Evolutionary conservation across 2,329 filamentous ascomycete genomes (phyloP), one percentile per base, ranked within the genome.

Genomic region (Nigrograna mackinnonii): DNA sequence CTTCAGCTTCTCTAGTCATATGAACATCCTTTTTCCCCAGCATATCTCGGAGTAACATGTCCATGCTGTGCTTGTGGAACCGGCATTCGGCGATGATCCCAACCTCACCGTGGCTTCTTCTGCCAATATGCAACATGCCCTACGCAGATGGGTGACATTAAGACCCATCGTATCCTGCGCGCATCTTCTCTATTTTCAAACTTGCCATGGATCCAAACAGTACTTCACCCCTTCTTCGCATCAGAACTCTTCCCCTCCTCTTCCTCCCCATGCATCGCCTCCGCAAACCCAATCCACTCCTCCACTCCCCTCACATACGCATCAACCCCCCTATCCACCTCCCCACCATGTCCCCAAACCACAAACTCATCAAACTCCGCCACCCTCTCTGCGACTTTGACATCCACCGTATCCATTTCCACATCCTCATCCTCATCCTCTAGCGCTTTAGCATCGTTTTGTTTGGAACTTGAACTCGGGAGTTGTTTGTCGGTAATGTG

Each of bases 341-440:
- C 56, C 1, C 72, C 68, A 53, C 94, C 91, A 65, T 96, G 91
- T 0, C 81, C 85, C 91, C 91, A 97, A n/a, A 96, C 78, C 3
- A 89, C 71, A 37, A 96, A 66, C 41, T 87, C 77, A 5, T 90
- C 82, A 61, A 96, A 96, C 13, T 76, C 76, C 1, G 83, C 84
- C 16, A 84, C 75, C 32, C 82, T 74, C 37, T 87, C 78, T 53
- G 92, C 67, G 2, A 78, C 70, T 38, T 58, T 66, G 28, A 64
- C 54, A 14, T 68, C 62, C 5, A 58, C 54, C 3, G 9, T 2
- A 4, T 55, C 47, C 5, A 55, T 56, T 4, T 52, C 54, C 5
- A 52, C 48, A 1, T 51, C 52, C 0, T 55, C 54, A 3, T 49
- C 58, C 1, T 52, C 51, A 2, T 58, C 54, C 1, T 54, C 55